Base-by-base conservation (phyloP, 2,329 filamentous ascomycete species). In the Apiospora kogelbergensis region DNA sequence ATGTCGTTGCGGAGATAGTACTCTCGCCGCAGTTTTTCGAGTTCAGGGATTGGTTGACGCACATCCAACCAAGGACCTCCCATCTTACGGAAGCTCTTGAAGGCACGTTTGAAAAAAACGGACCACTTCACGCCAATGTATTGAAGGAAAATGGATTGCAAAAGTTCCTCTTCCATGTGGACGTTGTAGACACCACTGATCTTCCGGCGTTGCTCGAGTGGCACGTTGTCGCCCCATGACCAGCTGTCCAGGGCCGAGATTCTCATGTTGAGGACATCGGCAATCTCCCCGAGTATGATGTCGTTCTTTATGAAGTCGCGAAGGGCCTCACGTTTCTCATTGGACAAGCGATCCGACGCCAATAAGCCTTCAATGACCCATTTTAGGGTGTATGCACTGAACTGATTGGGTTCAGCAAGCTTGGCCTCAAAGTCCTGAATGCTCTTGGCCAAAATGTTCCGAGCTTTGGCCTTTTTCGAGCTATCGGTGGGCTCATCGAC, bases 211-310 rank as follows among this genome's bases (percentile, higher is more conserved):
- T 84, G 81, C 71, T 83, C 77, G 0, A 86, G 74, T 0, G 75
- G 74, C 0, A 86, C 79, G 3, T 79, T 78, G 0, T 77, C 72
- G 0, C 81, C 81, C 85, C 85, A 88, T 0, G 80, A 77, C 85
- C 85, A 87, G 3, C 77, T 77, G 3, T 80, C 76, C 1, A 87
- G 73, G 0, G 80, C 78, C 2, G 81, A 75, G 6, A 86, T 78
- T 17, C 84, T 80, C 81, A 87, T 85, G 70, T 87, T 86, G 65
- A 87, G 79, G 1, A 87, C 84, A 68, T 87, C 85, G 0, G 83
- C 81, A 17, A 88, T 81, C 74, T 88, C 85, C 1, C 75, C 76
- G 13, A 86, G 71, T 10, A 86, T 82, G 33, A 80, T 76, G 0
- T 73, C 68, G 66, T 83, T 84, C 10, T 76, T 74, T 26, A 79